A percentile compares a stretch with the other conserved stretches of the same genome.
These are phyloP conservation scores for Purpureocillium takamizusanense DNA, from an alignment of 2,329 filamentous ascomycete species.

Conservation along the genomic window DNA sequence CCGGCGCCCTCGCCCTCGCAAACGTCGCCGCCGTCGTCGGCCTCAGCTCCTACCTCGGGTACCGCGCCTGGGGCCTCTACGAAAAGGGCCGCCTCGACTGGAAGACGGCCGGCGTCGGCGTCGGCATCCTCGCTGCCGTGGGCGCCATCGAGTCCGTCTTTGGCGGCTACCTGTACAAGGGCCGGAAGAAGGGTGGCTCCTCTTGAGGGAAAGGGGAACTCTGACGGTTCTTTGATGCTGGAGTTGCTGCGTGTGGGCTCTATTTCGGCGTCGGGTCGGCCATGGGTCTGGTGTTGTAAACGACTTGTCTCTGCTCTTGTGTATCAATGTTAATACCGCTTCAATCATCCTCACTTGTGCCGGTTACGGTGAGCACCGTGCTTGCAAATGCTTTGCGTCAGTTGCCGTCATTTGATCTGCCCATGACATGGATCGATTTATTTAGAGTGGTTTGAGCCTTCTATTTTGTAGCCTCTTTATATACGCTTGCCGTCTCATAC, in stretches of 20 bases:
- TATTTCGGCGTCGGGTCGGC: conserved; percentile 4
- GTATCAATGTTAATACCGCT: not conserved
- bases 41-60: conserved; percentile 42
- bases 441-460: conserved; percentile 3
- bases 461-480: not conserved
- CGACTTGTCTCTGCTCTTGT: conserved; percentile 1
- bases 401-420: too few species aligned
- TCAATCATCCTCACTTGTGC: too few species aligned
- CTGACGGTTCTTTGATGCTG: too few species aligned
- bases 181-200: conserved; percentile 21
- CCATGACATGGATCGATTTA: not conserved
- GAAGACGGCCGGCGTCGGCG: conserved; percentile 40
- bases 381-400: too few species aligned
- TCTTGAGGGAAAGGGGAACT: conserved; percentile 5
- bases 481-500: conserved; percentile 1
- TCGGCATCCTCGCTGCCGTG: conserved; percentile 40
- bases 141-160: conserved; percentile 40
- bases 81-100: conserved; percentile 41
- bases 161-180: conserved; percentile 34
- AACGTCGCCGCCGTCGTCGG: conserved; percentile 45
- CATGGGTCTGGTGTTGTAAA: not conserved
- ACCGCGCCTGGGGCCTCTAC: conserved; percentile 47
- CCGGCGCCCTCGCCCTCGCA: conserved; percentile 31
- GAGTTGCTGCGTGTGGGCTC: too few species aligned
- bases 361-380: too few species aligned